Conservation (phyloP, 495 filamentous ascomycete species). For the Gamarada debralockiae region DNA sequence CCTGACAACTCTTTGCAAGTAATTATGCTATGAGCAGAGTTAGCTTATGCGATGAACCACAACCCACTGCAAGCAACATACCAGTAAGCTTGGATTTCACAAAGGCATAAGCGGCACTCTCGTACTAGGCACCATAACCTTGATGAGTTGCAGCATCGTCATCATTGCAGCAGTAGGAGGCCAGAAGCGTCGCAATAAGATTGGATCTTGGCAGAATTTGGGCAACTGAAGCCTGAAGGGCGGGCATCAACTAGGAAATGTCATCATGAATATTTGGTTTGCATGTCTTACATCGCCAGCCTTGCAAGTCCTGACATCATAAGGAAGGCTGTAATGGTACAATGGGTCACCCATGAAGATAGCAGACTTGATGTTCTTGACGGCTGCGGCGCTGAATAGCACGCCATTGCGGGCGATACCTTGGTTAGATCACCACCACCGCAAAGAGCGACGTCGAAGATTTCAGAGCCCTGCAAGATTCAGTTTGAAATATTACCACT, state of each 20-base stretch:
- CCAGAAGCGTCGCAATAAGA: conserved; percentile 60
- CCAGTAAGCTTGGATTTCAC: conserved; percentile 41
- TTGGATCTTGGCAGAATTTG: conserved; percentile 47
- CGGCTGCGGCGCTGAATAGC: conserved; percentile 38
- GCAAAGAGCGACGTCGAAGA: conserved; percentile 60
- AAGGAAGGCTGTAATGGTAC: conserved; percentile 46
- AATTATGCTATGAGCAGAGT: too few relatives aligned
- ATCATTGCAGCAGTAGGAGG: conserved; percentile 61
- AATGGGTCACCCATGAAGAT: conserved; percentile 63
- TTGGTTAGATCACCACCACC: conserved; percentile 52
- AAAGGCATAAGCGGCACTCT: conserved; percentile 51
- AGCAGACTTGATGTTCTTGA: conserved; percentile 52
- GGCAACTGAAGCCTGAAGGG: conserved; percentile 50
- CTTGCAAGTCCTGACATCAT: conserved; percentile 57
- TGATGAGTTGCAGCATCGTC: conserved; percentile 52
- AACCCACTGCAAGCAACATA: not conserved
- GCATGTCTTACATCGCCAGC: conserved; percentile 48
- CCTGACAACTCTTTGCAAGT: too few relatives aligned
- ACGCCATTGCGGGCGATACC: conserved; percentile 45
- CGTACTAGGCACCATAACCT: conserved; percentile 56
- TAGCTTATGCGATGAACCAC: too few relatives aligned
- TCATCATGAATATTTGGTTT: conserved; percentile 1
- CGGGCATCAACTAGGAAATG: conserved; percentile 47
- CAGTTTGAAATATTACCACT: not conserved
- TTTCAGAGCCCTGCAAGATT: conserved; percentile 49